A percentile compares a stretch with the other conserved stretches of the same genome.
Conservation (phyloP, 108 stramenopile species). For the Chaetoceros muelleri region DNA sequence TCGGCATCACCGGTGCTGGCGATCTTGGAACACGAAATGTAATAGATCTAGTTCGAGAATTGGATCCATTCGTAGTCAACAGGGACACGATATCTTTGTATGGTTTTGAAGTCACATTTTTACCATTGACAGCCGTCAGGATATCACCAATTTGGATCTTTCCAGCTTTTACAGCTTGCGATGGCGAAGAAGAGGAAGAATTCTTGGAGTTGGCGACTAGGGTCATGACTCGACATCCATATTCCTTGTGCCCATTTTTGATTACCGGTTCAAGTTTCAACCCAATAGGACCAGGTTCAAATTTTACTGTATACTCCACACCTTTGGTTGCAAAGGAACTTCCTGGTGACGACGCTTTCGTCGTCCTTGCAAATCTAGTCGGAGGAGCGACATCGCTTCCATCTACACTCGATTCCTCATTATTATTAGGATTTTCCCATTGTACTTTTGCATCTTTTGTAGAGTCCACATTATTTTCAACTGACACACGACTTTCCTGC, state of each 20-base stretch:
- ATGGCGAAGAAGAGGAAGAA: conserved; percentile 24
- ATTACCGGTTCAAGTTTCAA: conserved; percentile 37
- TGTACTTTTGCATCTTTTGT: no score
- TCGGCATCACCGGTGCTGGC: not conserved
- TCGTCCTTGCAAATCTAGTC: not conserved
- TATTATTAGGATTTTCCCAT: conserved; percentile 1
- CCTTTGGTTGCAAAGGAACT: not conserved
- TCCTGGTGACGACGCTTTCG: conserved; percentile 1
- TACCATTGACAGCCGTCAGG: conserved; percentile 17
- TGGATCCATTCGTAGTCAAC: conserved; percentile 1
- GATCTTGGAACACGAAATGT: not conserved
- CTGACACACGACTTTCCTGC: not conserved
- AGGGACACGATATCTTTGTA: conserved; percentile 28
- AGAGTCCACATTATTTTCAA: not conserved
- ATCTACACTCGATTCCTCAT: not conserved
- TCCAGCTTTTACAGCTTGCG: conserved; percentile 37
- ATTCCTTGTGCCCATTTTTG: conserved; percentile 8
- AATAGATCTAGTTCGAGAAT: not conserved
- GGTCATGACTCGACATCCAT: conserved; percentile 22
- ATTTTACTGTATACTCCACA: conserved; percentile 18
- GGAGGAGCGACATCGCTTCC: not conserved
- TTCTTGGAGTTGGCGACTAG: conserved; percentile 17
- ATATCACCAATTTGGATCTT: conserved; percentile 32
- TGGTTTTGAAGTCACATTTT: conserved; percentile 9
- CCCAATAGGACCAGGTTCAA: conserved; percentile 43